These are phyloP conservation scores for Oxytropis ochrocephala DNA, from an alignment of 306 rosid genomes.

Conservation along the genomic window DNA sequence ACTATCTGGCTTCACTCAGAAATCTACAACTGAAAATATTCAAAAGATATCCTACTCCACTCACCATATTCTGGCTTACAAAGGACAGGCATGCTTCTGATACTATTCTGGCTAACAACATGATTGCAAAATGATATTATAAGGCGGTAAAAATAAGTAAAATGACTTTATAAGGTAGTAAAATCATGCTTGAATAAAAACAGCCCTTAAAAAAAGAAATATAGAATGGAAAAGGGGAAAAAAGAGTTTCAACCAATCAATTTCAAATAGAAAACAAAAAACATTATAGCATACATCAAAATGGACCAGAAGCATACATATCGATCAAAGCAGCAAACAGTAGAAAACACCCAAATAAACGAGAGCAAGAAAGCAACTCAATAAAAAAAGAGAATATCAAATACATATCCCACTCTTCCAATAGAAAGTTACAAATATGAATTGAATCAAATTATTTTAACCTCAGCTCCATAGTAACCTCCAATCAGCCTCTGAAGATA, in stretches of 20 bases:
- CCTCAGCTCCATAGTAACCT: conserved; percentile 46
- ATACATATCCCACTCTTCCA: not conserved
- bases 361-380: not conserved
- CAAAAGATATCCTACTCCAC: no score
- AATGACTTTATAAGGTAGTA: not conserved
- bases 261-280: conserved; percentile 14
- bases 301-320: not conserved
- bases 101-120: not conserved
- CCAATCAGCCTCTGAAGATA: conserved; percentile 41
- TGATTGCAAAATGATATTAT: not conserved
- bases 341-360: conserved; percentile 7
- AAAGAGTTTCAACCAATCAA: not conserved
- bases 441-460: conserved; percentile 24
- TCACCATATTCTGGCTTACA: no score
- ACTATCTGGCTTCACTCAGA: no score
- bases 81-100: no score
- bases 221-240: not conserved
- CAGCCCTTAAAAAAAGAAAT: not conserved
- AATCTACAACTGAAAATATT: no score
- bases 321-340: not conserved
- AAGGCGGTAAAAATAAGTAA: not conserved
- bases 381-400: not conserved
- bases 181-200: no score
- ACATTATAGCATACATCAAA: conserved; percentile 14
- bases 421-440: not conserved